Evolutionary conservation across 805 yeast species (phyloP).

Genomic region (Candida maesae): DNA sequence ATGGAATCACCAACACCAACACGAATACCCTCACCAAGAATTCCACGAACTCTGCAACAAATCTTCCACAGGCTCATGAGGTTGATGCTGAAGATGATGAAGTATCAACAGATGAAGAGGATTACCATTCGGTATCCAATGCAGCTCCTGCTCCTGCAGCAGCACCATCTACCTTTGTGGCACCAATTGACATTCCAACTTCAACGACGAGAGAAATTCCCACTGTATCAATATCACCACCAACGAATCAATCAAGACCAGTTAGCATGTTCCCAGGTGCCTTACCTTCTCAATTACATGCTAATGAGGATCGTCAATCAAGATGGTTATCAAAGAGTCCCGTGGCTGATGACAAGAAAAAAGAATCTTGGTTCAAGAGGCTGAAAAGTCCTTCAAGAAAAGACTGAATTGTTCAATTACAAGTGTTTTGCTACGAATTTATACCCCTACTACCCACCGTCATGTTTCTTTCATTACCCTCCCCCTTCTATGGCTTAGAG

Average conservation of each 20-base stretch:
- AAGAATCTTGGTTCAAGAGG: slow-evolving; percentile 41
- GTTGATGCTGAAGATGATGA: slow-evolving; percentile 13
- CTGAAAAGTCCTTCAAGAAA: slow-evolving; percentile 36
- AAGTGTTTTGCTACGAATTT: no score
- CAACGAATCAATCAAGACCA: slow-evolving; percentile 9
- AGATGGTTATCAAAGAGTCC: slow-evolving; percentile 23
- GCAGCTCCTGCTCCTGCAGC: background rate
- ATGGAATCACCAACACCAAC: slow-evolving; percentile 26
- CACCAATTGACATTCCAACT: slow-evolving; percentile 14
- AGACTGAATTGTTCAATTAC: no score
- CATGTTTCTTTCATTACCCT: no score
- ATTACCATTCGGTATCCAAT: background rate
- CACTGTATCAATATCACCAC: slow-evolving; percentile 3
- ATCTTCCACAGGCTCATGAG: slow-evolving; percentile 8
- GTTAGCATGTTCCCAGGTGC: slow-evolving; percentile 24
- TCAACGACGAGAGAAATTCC: slow-evolving; percentile 1
- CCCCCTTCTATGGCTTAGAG: no score
- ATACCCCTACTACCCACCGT: no score
- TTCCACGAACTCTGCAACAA: slow-evolving; percentile 8
- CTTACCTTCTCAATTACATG: slow-evolving; percentile 1
- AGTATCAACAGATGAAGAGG: slow-evolving; percentile 9
- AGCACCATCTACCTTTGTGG: background rate
- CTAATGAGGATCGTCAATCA: slow-evolving; percentile 28
- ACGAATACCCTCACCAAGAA: slow-evolving; percentile 7
- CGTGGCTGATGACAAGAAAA: slow-evolving; percentile 13